These are phyloP conservation scores for Penicillium brevicompactum DNA, from an alignment of 2,329 filamentous ascomycete genomes.

Conservation along the genomic window DNA sequence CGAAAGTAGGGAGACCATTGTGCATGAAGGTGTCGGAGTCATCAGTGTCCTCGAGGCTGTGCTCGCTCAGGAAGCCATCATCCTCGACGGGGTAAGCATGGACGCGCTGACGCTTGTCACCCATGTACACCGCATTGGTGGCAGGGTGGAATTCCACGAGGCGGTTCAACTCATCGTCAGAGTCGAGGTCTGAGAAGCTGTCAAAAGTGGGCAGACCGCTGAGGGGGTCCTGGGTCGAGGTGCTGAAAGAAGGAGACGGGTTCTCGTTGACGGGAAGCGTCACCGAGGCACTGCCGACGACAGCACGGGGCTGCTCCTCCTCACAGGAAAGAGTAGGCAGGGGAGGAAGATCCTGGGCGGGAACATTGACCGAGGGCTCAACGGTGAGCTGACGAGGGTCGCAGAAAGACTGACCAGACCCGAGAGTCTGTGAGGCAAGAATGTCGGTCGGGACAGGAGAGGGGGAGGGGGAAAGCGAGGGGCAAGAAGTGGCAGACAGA, in stretches of 20 bases:
- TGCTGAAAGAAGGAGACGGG: constrained; percentile 42
- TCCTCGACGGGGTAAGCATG: constrained; percentile 71
- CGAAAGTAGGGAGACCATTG: constrained; percentile 63
- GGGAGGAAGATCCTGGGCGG: constrained; percentile 63
- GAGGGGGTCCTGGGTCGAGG: constrained; percentile 50
- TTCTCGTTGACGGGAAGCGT: constrained; percentile 42
- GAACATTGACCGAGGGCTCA: constrained; percentile 48
- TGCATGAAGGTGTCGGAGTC: constrained; percentile 65
- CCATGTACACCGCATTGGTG: constrained; percentile 61
- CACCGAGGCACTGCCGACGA: constrained; percentile 38
- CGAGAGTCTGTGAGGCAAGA: constrained; percentile 69
- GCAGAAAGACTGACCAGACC: constrained; percentile 70
- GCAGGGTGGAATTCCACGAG: constrained; percentile 69
- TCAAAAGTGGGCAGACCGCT: constrained; percentile 74
- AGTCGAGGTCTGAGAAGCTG: constrained; percentile 85
- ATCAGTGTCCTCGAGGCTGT: constrained; percentile 75
- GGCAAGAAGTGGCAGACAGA: constrained; percentile 70
- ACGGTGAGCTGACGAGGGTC: constrained; percentile 90
- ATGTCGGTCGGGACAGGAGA: constrained; percentile 73
- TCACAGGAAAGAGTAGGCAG: constrained; percentile 54
- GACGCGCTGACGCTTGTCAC: constrained; percentile 73
- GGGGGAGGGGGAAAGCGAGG: constrained; percentile 84
- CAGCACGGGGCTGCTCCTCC: constrained; percentile 42
- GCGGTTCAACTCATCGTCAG: constrained; percentile 82
- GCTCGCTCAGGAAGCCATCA: constrained; percentile 74